Conservation (phyloP, 352 stramenopile genomes). For the Phytophthora capsici region DNA sequence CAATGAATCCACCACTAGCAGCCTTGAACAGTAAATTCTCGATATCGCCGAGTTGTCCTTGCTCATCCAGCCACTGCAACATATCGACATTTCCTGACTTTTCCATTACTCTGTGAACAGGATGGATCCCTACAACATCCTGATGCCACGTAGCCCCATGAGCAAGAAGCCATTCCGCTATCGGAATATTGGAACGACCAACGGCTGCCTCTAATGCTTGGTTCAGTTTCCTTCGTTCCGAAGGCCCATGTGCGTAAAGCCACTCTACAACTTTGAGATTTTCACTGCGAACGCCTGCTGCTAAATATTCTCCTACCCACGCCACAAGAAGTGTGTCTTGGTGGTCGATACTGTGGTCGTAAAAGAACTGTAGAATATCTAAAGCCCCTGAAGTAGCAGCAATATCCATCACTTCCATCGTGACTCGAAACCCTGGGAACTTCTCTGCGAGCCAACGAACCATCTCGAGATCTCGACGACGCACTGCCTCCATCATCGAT, state of each 20-base stretch:
- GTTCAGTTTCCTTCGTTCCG: background rate
- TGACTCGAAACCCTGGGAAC: background rate
- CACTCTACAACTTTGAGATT: background rate
- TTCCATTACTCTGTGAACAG: background rate
- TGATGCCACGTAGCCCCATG: background rate
- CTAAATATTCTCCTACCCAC: background rate
- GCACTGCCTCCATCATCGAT: background rate
- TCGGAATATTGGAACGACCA: background rate
- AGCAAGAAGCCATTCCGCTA: background rate
- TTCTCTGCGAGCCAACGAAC: background rate
- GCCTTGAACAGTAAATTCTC: background rate
- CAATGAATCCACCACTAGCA: background rate
- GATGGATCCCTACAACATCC: background rate
- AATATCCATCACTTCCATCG: background rate
- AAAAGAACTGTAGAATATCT: background rate
- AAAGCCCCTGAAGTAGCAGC: background rate
- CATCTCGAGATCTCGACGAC: background rate
- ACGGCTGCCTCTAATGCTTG: background rate
- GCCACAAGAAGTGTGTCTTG: background rate
- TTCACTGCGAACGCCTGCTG: background rate
- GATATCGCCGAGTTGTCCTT: background rate
- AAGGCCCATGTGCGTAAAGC: background rate
- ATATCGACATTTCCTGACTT: constrained; percentile 2
- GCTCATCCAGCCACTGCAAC: background rate
- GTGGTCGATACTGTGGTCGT: background rate